phyloP scores from a whole-genome alignment of 2,329 filamentous ascomycete species.

The Penicillium sp. region DNA sequence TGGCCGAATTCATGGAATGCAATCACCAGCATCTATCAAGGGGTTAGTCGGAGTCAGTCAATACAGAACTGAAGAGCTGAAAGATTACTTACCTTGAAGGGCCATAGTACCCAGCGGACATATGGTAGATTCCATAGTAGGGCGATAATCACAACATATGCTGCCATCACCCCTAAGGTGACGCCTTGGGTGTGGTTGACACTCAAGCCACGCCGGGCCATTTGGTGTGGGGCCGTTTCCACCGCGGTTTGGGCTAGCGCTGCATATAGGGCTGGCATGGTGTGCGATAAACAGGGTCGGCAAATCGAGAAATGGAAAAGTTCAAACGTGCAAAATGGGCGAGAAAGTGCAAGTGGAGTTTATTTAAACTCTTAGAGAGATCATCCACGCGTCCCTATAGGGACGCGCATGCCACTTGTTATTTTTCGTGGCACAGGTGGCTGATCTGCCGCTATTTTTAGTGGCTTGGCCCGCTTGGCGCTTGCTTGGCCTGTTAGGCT shows the following conservation, averaged over 20 bases:
- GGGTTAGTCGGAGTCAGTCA: conserved; percentile 1
- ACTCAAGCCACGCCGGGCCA: conserved; percentile 55
- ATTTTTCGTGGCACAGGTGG: neutral
- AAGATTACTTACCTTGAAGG: conserved; percentile 63
- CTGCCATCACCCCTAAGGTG: conserved; percentile 68
- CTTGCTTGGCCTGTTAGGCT: neutral
- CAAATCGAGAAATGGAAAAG: neutral
- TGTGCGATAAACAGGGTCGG: conserved; percentile 1
- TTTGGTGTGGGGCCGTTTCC: conserved; percentile 26
- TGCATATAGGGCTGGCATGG: conserved; percentile 31
- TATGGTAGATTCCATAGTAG: conserved; percentile 78
- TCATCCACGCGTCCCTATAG: conserved; percentile 10
- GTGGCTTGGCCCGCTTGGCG: neutral
- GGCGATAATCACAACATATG: conserved; percentile 70
- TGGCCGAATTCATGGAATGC: conserved; percentile 80
- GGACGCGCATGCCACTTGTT: conserved; percentile 8
- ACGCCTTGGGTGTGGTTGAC: conserved; percentile 68
- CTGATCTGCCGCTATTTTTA: conserved; percentile 6
- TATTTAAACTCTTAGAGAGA: neutral
- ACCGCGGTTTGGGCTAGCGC: conserved; percentile 21
- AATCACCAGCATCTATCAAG: conserved; percentile 69
- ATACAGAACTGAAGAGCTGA: neutral
- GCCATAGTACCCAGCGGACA: conserved; percentile 71
- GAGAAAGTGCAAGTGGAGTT: neutral
- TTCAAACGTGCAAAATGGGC: neutral